A percentile compares a stretch with the other conserved stretches of the same genome.
Conservation (phyloP, 1,284 basidiomycete species). For the Cryptococcus sp. region DNA sequence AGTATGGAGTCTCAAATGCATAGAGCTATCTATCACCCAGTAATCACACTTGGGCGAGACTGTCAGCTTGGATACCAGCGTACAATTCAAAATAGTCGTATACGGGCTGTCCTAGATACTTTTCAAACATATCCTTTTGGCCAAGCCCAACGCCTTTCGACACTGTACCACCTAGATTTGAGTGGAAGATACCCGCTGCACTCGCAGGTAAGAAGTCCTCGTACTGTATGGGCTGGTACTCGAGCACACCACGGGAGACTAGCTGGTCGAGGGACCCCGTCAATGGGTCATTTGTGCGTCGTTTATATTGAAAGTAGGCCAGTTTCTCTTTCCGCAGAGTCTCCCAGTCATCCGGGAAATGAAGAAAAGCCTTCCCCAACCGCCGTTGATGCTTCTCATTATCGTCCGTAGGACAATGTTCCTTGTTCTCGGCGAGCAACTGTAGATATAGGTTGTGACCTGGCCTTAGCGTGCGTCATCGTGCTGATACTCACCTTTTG, state of each 20-base stretch:
- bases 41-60: neutral
- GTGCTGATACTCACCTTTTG: slow-evolving; percentile 32
- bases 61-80: neutral
- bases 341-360: slow-evolving; percentile 42
- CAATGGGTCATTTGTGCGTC: slow-evolving; percentile 13
- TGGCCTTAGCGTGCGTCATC: slow-evolving; percentile 15
- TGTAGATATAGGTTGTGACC: slow-evolving; percentile 42
- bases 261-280: slow-evolving; percentile 30
- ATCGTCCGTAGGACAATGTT: slow-evolving; percentile 31
- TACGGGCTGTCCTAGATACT: neutral
- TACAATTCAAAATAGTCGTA: neutral
- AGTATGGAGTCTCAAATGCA: too few species aligned
- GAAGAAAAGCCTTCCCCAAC: slow-evolving; percentile 30
- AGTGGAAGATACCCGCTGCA: slow-evolving; percentile 55
- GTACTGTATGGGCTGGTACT: slow-evolving; percentile 49
- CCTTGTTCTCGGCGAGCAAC: slow-evolving; percentile 27
- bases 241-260: slow-evolving; percentile 38
- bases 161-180: slow-evolving; percentile 42
- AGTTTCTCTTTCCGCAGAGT: slow-evolving; percentile 34
- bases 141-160: neutral
- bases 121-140: neutral
- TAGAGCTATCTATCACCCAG: too few species aligned
- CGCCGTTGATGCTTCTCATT: slow-evolving; percentile 44
- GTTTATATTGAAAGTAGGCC: slow-evolving; percentile 37
- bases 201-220: slow-evolving; percentile 55